Base-by-base conservation (phyloP, 768 basidiomycete genomes). In the Gloeopeniophorella convolvens region DNA sequence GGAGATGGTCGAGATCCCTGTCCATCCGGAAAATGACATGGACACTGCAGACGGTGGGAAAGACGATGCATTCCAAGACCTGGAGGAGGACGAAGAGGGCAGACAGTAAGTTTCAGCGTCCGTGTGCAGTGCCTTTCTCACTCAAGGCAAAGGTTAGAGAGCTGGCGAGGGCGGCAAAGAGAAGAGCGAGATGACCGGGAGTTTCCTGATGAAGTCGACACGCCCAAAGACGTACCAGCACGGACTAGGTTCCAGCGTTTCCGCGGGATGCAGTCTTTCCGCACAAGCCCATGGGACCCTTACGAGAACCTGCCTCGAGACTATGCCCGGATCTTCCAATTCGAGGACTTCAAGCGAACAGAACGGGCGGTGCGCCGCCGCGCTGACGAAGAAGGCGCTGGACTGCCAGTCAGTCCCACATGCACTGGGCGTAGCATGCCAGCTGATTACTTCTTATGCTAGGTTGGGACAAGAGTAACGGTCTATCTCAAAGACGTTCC, bases 141-240 rank as follows among this genome's bases (percentile, higher is more conserved):
- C 16, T 45, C 24, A 31, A 20, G 26, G 23, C 35, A 21, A 58
- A 91, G 89, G 61, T 66, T 91, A 40, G 71, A 75, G 51, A 72
- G 72, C 11, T 92, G 88, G 86, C 73, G 78, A 37, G 76, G 73
- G 53, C 81, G 83, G 46, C 74, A 79, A 44, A 75, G 80, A 15
- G 87, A 89, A 66, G 88, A 90, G 60, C 78, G 82, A 31, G 84
- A 89, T 43, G 89, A 96, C 57, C 67, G 80, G 21, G 74, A 78
- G n/a, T 99, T 97, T 68, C 95, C 95, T 0, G 95, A 99, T 62
- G 95, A 99, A 65, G 76, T 95, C 10, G 94, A 98, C 60, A 98
- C 96, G 0, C 95, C 95, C 0, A 80, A 82, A 56, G 87, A 97
- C 49, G 70, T 83, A 9, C 69, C 88, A 2, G 94, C 94, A 3